Conservation (phyloP, 2,329 filamentous ascomycete genomes). For the Emericellopsis atlantica region DNA sequence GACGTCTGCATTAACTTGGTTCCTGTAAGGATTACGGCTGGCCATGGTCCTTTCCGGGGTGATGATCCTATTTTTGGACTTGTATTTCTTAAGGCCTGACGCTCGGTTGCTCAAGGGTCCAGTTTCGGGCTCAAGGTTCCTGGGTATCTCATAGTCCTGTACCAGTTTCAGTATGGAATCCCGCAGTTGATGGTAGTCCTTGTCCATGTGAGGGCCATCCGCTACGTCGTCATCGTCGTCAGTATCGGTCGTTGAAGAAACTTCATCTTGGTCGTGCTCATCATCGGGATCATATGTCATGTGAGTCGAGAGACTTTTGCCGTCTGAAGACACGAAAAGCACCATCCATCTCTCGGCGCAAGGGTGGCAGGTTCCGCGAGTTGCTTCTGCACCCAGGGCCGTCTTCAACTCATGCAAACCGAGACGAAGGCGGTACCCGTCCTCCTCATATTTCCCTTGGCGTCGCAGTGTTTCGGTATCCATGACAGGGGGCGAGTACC, state of each 20-base stretch:
- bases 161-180: conserved; percentile 72
- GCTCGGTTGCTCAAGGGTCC: conserved; percentile 60
- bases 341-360: conserved; percentile 77
- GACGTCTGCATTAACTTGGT: conserved; percentile 10
- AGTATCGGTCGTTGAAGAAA: conserved; percentile 47
- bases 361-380: conserved; percentile 60
- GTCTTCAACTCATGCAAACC: conserved; percentile 62
- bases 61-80: conserved; percentile 45
- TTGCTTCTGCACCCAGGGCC: conserved; percentile 47
- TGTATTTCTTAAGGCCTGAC: conserved; percentile 45
- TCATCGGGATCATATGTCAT: conserved; percentile 63
- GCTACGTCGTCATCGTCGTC: conserved; percentile 45
- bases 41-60: conserved; percentile 35
- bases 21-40: conserved; percentile 47
- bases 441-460: conserved; percentile 44
- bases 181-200: conserved; percentile 70
- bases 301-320: conserved; percentile 53
- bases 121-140: conserved; percentile 46
- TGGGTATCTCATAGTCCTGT: conserved; percentile 70
- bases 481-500: conserved; percentile 39
- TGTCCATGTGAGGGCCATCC: conserved; percentile 52
- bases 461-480: conserved; percentile 30
- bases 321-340: conserved; percentile 64
- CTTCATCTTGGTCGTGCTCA: conserved; percentile 52
- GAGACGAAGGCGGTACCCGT: conserved; percentile 51